phyloP scores from a whole-genome alignment of 495 filamentous ascomycete genomes.

The Penicillium fimorum region DNA sequence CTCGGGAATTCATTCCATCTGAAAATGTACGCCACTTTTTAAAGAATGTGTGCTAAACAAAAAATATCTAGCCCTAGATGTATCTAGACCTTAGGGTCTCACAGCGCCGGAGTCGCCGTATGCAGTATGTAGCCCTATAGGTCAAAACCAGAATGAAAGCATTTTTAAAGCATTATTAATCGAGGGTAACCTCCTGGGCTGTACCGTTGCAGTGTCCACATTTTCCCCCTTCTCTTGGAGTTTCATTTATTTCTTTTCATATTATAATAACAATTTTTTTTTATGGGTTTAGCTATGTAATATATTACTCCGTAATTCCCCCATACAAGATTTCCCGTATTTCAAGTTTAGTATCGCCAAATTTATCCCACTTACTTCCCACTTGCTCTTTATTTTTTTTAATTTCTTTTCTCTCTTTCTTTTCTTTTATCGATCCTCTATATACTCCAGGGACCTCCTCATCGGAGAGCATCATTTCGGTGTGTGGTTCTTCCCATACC shows the following conservation, averaged over 20 bases:
- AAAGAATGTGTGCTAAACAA: not conserved
- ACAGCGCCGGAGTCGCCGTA: slow-evolving; percentile 11
- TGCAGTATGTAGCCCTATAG: slow-evolving; percentile 13
- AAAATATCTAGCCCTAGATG: not conserved
- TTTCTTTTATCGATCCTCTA: slow-evolving; percentile 12
- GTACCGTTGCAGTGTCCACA: slow-evolving; percentile 11
- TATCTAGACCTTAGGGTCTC: slow-evolving; percentile 1
- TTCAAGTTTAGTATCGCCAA: slow-evolving; percentile 30
- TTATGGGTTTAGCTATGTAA: slow-evolving; percentile 2
- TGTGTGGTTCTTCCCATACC: slow-evolving; percentile 7
- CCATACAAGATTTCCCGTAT: slow-evolving; percentile 23
- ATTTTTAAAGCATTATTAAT: slow-evolving; percentile 1
- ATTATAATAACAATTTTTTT: not conserved
- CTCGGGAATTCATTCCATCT: not conserved
- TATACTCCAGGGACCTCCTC: not conserved
- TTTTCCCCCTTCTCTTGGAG: slow-evolving; percentile 2
- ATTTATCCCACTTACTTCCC: slow-evolving; percentile 19
- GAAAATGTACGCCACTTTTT: not conserved
- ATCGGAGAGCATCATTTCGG: not conserved
- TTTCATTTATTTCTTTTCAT: not conserved
- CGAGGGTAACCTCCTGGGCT: not conserved
- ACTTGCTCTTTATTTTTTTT: slow-evolving; percentile 12
- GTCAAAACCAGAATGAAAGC: not conserved
- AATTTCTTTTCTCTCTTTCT: slow-evolving; percentile 11
- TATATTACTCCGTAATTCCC: slow-evolving; percentile 13